Conservation (phyloP, 495 filamentous ascomycete species). For the Aspergillus incahuasiensis region DNA sequence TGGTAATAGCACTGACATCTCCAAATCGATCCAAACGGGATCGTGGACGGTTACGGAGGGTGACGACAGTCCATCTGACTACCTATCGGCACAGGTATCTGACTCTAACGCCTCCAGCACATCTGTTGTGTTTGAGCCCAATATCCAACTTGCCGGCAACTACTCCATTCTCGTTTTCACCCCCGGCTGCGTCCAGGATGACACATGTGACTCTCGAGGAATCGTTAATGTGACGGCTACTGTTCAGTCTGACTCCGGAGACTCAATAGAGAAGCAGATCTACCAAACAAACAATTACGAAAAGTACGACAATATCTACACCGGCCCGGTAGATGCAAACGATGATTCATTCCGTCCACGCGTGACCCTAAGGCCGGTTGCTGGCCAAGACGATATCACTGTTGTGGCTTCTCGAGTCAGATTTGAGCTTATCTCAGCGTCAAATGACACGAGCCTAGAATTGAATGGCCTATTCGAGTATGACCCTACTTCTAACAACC, state of each 20-base stretch:
- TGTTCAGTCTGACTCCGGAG: conserved; percentile 45
- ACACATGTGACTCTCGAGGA: conserved; percentile 68
- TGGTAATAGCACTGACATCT: conserved; percentile 58
- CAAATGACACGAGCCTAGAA: conserved; percentile 42
- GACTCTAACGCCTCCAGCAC: conserved; percentile 48
- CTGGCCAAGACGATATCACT: conserved; percentile 63
- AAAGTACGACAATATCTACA: conserved; percentile 90
- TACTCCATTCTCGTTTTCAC: conserved; percentile 87
- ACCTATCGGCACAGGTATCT: conserved; percentile 64
- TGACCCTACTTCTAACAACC: conserved; percentile 55
- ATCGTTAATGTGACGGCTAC: conserved; percentile 73
- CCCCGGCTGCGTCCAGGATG: conserved; percentile 80
- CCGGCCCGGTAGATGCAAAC: conserved; percentile 73
- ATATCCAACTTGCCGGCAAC: conserved; percentile 84
- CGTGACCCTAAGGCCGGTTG: conserved; percentile 69
- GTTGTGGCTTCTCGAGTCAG: conserved; percentile 82
- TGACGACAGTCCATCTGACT: conserved; percentile 61
- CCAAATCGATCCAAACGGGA: conserved; percentile 62
- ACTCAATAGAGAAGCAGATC: conserved; percentile 46
- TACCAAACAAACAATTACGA: conserved; percentile 91
- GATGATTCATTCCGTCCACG: conserved; percentile 70
- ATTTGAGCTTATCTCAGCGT: conserved; percentile 66
- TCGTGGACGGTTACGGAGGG: conserved; percentile 66
- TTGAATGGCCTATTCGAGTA: conserved; percentile 93
- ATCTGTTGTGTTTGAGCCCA: conserved; percentile 71